Conservation (phyloP, 306 rosid species). For the Cicer chorassanicum region DNA sequence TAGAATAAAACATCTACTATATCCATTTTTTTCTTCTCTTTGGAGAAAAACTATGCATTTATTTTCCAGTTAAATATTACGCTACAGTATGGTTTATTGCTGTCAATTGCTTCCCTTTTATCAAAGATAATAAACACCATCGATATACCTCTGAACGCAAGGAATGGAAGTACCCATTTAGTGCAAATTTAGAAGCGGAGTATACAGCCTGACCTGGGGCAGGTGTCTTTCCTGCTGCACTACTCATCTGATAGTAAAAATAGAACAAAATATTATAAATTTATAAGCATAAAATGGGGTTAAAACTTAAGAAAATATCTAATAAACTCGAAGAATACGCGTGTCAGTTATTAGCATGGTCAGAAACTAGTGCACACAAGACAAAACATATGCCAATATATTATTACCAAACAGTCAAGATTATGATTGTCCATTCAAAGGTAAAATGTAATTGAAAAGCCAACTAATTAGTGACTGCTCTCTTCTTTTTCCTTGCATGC, state of each 20-base stretch:
- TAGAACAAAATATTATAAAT: slow-evolving; percentile 36
- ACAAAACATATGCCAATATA: slow-evolving; percentile 23
- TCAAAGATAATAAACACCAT: slow-evolving; percentile 34
- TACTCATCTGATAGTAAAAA: slow-evolving; percentile 78
- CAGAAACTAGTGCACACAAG: slow-evolving; percentile 18
- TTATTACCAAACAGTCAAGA: slow-evolving; percentile 32
- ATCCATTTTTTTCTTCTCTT: slow-evolving; percentile 14
- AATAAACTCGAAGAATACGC: slow-evolving; percentile 24
- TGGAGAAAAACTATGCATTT: slow-evolving; percentile 16
- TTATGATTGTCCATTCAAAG: slow-evolving; percentile 27
- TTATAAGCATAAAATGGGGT: slow-evolving; percentile 35
- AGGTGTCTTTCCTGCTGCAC: slow-evolving; percentile 94
- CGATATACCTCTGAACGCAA: slow-evolving; percentile 88
- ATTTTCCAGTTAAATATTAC: not conserved
- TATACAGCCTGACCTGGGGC: slow-evolving; percentile 96
- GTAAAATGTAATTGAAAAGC: slow-evolving; percentile 12
- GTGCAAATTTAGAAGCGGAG: slow-evolving; percentile 90
- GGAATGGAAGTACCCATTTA: slow-evolving; percentile 89
- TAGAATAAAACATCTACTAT: slow-evolving; percentile 20
- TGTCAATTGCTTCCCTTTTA: slow-evolving; percentile 22
- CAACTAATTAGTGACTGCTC: slow-evolving; percentile 15
- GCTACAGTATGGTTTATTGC: slow-evolving; percentile 19
- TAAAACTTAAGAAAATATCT: slow-evolving; percentile 11
- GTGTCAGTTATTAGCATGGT: slow-evolving; percentile 7
- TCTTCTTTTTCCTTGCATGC: slow-evolving; percentile 7